Evolutionary conservation across 2,329 filamentous ascomycete species (phyloP).

Genomic region (Xenosphaeropsis pyriputrescens): DNA sequence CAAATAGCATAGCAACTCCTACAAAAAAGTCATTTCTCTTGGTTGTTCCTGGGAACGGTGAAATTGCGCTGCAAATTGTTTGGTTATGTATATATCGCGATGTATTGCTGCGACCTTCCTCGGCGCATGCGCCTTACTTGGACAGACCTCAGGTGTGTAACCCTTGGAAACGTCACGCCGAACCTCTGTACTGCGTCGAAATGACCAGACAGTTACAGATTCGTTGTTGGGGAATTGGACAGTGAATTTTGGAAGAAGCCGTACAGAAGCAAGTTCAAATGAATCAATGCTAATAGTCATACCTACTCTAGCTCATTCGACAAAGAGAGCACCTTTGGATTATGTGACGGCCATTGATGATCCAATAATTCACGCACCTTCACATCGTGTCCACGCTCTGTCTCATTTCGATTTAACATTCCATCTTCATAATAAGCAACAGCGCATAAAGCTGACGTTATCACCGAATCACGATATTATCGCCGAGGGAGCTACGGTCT

Average conservation of each 20-base stretch:
- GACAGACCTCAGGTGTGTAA: background rate
- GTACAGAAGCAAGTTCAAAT: background rate
- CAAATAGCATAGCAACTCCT: too few species aligned
- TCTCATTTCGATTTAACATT: conserved; percentile 82
- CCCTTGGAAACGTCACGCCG: background rate
- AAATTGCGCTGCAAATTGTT: background rate
- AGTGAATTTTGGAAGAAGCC: background rate
- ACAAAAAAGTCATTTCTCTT: too few species aligned
- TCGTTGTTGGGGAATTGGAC: background rate
- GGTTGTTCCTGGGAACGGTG: too few species aligned
- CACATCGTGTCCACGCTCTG: conserved; percentile 63
- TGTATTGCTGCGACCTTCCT: conserved; percentile 11
- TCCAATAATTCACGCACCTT: conserved; percentile 62
- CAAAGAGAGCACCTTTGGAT: conserved; percentile 60
- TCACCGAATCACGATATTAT: conserved; percentile 89
- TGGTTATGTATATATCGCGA: conserved; percentile 10
- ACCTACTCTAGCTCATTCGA: conserved; percentile 45
- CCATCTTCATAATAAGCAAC: conserved; percentile 47
- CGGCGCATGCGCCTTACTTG: conserved; percentile 8
- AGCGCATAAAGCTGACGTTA: conserved; percentile 64
- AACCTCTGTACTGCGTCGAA: background rate
- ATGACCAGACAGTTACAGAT: background rate
- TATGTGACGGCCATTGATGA: conserved; percentile 62
- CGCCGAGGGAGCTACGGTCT: conserved; percentile 57
- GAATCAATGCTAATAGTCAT: background rate